A percentile compares a stretch with the other conserved stretches of the same genome.
Evolutionary conservation across 305 asterid species (phyloP).

Genomic region (Plantago lanceolata): DNA sequence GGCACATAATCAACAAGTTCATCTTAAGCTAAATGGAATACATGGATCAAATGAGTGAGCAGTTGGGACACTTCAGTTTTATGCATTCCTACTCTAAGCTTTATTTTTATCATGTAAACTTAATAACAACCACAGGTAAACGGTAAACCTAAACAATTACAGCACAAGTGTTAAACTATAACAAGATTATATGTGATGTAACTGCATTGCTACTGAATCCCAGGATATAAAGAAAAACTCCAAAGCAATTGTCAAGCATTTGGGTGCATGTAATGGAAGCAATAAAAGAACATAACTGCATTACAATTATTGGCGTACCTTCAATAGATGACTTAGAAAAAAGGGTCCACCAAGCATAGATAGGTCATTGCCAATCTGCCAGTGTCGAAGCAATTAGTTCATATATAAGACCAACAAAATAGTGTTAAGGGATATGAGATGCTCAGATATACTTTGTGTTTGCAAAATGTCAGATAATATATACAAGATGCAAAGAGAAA

Average conservation of each 20-base stretch:
- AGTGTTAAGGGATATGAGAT: not conserved
- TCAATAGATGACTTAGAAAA: slow-evolving; percentile 70
- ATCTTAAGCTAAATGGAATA: slow-evolving; percentile 4
- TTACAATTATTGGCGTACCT: slow-evolving; percentile 39
- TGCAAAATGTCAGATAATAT: not conserved
- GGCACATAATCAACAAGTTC: slow-evolving; percentile 1
- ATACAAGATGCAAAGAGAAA: too few relatives aligned
- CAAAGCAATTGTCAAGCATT: slow-evolving; percentile 15
- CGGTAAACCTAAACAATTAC: too few relatives aligned
- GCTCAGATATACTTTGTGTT: not conserved
- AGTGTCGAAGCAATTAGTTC: slow-evolving; percentile 21
- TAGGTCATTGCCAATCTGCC: slow-evolving; percentile 76
- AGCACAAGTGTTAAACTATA: not conserved
- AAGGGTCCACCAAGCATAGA: slow-evolving; percentile 89
- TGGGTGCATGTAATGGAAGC: slow-evolving; percentile 12
- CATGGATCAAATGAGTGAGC: not conserved
- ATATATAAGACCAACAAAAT: not conserved
- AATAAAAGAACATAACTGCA: slow-evolving; percentile 4
- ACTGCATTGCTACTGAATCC: not conserved
- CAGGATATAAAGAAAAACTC: slow-evolving; percentile 2
- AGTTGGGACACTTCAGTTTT: not conserved
- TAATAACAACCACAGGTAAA: not conserved
- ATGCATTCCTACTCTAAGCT: not conserved
- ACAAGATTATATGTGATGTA: not conserved
- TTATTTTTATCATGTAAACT: not conserved